These are phyloP conservation scores for Murraya paniculata DNA, from an alignment of 345 rosid genomes.

Conservation along the genomic window DNA sequence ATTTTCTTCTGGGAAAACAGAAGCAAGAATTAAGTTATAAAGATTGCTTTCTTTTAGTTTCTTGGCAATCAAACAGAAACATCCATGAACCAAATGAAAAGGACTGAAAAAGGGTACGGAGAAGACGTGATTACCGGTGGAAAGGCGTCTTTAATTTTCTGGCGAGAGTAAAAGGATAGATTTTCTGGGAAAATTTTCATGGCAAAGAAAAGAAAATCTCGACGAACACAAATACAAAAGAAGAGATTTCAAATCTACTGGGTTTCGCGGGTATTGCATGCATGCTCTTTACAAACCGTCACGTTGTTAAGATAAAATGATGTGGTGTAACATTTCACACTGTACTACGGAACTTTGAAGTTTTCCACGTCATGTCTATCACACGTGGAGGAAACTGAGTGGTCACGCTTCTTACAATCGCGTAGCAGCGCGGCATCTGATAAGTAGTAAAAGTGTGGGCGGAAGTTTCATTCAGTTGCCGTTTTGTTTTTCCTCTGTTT, in stretches of 20 bases:
- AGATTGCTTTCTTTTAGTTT: constrained; percentile 3
- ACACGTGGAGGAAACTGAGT: neutral
- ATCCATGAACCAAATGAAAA: too few species aligned
- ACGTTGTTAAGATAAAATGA: neutral
- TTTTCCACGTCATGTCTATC: neutral
- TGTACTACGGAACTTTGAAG: neutral
- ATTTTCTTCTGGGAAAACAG: neutral
- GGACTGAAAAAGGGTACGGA: neutral
- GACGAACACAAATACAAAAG: neutral
- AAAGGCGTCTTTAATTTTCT: neutral
- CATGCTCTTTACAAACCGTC: neutral
- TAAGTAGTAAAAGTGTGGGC: neutral
- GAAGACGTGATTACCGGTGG: neutral
- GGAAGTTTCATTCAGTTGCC: neutral
- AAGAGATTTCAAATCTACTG: neutral
- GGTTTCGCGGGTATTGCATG: neutral
- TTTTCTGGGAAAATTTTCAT: neutral
- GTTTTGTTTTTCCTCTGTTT: neutral
- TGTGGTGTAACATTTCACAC: neutral
- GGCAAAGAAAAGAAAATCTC: neutral
- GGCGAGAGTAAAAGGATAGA: neutral
- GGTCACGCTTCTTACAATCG: neutral
- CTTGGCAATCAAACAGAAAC: neutral
- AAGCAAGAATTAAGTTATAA: neutral
- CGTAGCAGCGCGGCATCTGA: too few species aligned